A percentile compares a stretch with the other conserved stretches of the same genome.
phyloP scores from a whole-genome alignment of 225 moss, liverwort and hornwort genomes.

The Physcomitrellopsis africana region DNA sequence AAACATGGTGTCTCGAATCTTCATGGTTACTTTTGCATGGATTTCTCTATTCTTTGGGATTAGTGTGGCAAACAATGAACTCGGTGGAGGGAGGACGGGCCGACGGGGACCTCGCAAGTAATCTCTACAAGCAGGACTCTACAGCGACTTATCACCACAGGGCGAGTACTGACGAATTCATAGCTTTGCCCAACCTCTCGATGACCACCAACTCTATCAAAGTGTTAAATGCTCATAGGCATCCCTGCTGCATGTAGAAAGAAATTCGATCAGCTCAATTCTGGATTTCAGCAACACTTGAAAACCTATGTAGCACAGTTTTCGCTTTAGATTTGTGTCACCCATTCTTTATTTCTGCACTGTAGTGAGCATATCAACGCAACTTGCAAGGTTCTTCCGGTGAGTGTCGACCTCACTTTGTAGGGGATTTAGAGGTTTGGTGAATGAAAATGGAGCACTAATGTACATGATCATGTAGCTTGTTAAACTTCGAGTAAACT shows the following conservation, averaged over 20 bases:
- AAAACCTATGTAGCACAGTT: neutral
- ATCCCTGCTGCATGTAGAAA: neutral
- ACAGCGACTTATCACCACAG: neutral
- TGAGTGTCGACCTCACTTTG: neutral
- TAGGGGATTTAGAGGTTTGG: neutral
- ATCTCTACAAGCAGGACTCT: neutral
- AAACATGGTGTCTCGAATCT: slow-evolving; percentile 24
- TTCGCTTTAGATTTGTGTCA: neutral
- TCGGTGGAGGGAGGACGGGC: slow-evolving; percentile 31
- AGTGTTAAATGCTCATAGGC: neutral
- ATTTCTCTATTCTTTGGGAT: slow-evolving; percentile 33
- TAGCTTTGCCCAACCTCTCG: no score
- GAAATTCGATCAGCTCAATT: neutral
- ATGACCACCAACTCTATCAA: slow-evolving; percentile 2
- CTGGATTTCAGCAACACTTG: neutral
- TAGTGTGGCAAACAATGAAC: slow-evolving; percentile 33
- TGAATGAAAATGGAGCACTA: neutral
- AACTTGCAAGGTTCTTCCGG: neutral
- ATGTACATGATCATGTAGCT: neutral
- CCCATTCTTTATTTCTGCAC: neutral
- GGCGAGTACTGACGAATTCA: no score
- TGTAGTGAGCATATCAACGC: slow-evolving; percentile 1
- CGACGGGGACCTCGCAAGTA: slow-evolving; percentile 29
- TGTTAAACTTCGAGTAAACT: neutral
- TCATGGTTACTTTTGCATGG: slow-evolving; percentile 32